Base-by-base conservation (phyloP, 139 green algal genomes). In the Edaphochlamys debaryana region DNA sequence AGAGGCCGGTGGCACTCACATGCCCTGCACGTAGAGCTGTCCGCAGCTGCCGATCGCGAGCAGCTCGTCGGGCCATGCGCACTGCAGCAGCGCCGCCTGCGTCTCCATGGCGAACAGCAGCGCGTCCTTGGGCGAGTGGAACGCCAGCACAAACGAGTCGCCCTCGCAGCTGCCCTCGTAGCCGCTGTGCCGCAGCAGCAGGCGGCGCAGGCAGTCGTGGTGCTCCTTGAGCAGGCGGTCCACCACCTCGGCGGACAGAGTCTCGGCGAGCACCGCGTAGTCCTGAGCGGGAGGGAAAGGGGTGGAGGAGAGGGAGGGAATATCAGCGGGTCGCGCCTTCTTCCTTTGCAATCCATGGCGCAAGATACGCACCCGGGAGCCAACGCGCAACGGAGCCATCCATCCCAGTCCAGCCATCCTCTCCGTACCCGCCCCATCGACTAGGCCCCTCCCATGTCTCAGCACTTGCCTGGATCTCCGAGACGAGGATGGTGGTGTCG, bases 71-170 rank as follows among this genome's bases (percentile, higher is more conserved):
- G 84, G 84, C 84, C 84, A 88, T 0, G 36, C 23, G 9, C 58
- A 34, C 23, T 52, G 22, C 36, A 88, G 84, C 76, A 84, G 68
- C 58, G 45, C 41, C 30, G 64, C 67, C 60, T 62, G 84, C 27
- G 71, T 58, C 56, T 84, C 84, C 75, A 85, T 68, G 34, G 64
- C 67, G 38, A 85, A 82, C 37, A 81, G 68, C 34, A 84, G 68
- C 42, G 84, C 84, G 60, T 88, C 84, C 69, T 84, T 84, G 41
- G 84, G 75, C n/a, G 34, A 75, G 82, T 79, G 82, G 82, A 79
- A 78, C 6, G 73, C 67, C 67, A 77, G 63, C 79, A 78, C 67
- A 48, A 75, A 77, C 27, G 37, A 52, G 66, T 85, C 67, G 20
- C 17, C 79, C 67, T 85, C 79, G 60, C 29, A 38, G 67, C 67